phyloP scores from a whole-genome alignment of 2,329 filamentous ascomycete genomes.

The Hypoxylon sp. region DNA sequence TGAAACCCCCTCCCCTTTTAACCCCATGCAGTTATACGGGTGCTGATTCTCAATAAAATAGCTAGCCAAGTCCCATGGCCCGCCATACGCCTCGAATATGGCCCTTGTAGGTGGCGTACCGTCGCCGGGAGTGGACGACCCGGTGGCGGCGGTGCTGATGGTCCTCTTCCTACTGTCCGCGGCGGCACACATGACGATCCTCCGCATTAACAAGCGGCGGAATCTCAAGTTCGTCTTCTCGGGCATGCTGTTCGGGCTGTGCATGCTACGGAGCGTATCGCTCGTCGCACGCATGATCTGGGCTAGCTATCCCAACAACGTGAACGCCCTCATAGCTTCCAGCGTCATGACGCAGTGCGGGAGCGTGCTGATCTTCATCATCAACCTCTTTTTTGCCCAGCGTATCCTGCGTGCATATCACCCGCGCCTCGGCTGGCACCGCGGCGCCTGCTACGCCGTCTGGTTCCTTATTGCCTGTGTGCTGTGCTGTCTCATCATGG shows the following conservation, averaged over 20 bases:
- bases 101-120: constrained; percentile 42
- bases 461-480: constrained; percentile 66
- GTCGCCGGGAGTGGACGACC: constrained; percentile 32
- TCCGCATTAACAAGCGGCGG: constrained; percentile 56
- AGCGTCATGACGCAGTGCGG: constrained; percentile 77
- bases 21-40: not conserved
- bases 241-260: constrained; percentile 65
- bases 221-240: constrained; percentile 68
- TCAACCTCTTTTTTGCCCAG: constrained; percentile 81
- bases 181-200: constrained; percentile 38
- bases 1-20: too few relatives aligned
- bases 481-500: constrained; percentile 66
- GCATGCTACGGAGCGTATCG: constrained; percentile 61
- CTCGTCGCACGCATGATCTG: constrained; percentile 62
- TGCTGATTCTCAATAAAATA: not conserved
- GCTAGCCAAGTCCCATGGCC: constrained; percentile 23
- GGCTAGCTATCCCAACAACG: constrained; percentile 53
- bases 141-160: constrained; percentile 36
- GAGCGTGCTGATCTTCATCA: constrained; percentile 76
- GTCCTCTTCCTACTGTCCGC: constrained; percentile 38
- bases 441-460: constrained; percentile 59
- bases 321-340: constrained; percentile 63
- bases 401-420: constrained; percentile 78
- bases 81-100: constrained; percentile 28
- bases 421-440: constrained; percentile 74